Conservation (phyloP, 306 rosid genomes). For the Fragaria nilgerrensis region DNA sequence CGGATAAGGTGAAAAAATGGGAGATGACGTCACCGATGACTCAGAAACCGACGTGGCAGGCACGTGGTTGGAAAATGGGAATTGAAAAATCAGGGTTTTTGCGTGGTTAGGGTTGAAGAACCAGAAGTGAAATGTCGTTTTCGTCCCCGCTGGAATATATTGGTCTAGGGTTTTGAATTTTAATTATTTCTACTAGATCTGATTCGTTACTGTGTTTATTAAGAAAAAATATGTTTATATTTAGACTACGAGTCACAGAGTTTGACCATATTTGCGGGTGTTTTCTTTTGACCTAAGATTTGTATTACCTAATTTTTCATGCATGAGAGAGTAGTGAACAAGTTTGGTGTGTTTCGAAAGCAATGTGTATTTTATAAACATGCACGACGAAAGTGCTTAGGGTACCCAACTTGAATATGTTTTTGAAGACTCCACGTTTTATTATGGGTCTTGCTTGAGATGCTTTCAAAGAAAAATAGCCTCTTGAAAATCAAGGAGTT, state of each 20-base stretch:
- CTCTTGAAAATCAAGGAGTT: background rate
- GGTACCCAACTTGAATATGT: background rate
- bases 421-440: background rate
- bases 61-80: background rate
- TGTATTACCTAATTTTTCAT: background rate
- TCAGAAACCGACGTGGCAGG: background rate
- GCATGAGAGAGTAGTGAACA: background rate
- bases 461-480: background rate
- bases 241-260: background rate
- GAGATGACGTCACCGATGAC: background rate
- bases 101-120: slow-evolving; percentile 13
- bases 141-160: slow-evolving; percentile 5
- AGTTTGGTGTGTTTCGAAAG: background rate
- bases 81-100: background rate
- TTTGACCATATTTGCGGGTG: background rate
- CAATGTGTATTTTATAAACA: background rate
- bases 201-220: background rate
- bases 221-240: background rate
- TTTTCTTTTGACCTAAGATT: slow-evolving; percentile 11
- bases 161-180: background rate
- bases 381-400: background rate
- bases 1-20: background rate
- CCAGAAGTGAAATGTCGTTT: slow-evolving; percentile 7
- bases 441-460: background rate
- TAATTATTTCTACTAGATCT: background rate